Conservation (phyloP, 495 filamentous ascomycete species). For the Penicillium longicatenatum region DNA sequence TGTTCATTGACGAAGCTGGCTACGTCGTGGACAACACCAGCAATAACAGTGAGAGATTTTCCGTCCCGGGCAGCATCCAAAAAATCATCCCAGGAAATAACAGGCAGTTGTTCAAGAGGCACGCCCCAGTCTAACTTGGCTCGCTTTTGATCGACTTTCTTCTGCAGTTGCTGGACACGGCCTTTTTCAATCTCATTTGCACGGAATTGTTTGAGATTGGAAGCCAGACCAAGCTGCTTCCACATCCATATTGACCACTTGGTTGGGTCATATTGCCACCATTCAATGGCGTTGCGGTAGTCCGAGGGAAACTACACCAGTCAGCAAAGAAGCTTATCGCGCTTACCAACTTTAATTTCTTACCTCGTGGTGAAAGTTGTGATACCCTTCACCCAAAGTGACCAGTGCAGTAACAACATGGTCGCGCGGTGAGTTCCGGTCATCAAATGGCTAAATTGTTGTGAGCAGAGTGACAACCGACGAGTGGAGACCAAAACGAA, state of each 20-base stretch:
- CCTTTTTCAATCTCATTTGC: constrained; percentile 92
- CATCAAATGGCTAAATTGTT: constrained; percentile 72
- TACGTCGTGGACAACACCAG: constrained; percentile 89
- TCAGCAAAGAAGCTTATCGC: not conserved
- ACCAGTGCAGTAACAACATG: constrained; percentile 88
- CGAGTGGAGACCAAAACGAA: not conserved
- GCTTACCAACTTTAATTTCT: not conserved
- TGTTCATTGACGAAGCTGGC: constrained; percentile 85
- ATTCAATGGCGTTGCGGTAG: constrained; percentile 92
- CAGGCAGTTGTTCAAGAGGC: constrained; percentile 84
- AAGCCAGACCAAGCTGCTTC: constrained; percentile 87
- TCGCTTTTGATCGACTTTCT: constrained; percentile 93
- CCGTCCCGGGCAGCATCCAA: constrained; percentile 69
- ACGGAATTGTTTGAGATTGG: constrained; percentile 88
- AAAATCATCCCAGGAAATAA: constrained; percentile 88
- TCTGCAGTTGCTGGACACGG: constrained; percentile 86
- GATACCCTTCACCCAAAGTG: constrained; percentile 91
- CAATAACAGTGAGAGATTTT: constrained; percentile 76
- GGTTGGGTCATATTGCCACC: constrained; percentile 94
- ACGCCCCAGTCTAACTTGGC: constrained; percentile 84
- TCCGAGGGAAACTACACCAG: constrained; percentile 78
- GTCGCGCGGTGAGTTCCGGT: constrained; percentile 90
- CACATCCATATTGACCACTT: constrained; percentile 90
- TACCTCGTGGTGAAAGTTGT: constrained; percentile 89
- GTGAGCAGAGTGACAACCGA: not conserved